phyloP scores from a whole-genome alignment of 805 yeast species.

The Hanseniaspora pseudoguilliermondii region DNA sequence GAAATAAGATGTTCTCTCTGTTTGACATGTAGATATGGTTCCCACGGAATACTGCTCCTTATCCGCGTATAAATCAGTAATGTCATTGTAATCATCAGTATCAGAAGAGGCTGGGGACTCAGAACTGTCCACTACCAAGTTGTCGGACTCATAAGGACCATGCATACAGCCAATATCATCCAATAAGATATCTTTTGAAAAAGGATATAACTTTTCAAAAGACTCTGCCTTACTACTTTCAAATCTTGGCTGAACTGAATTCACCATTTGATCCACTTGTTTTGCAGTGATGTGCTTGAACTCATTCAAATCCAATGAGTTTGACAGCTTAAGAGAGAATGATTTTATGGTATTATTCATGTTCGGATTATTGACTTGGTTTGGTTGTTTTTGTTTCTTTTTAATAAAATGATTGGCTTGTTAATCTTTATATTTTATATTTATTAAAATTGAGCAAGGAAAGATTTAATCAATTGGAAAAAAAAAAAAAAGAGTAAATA shows the following conservation, averaged over 20 bases:
- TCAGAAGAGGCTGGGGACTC: neutral
- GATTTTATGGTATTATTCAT: neutral
- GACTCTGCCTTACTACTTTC: neutral
- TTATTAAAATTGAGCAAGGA: no score
- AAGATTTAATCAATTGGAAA: no score
- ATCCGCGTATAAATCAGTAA: neutral
- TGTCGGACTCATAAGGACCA: conserved; percentile 4
- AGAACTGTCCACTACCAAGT: neutral
- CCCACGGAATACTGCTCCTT: neutral
- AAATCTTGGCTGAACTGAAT: neutral
- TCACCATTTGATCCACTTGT: neutral
- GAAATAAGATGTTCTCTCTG: neutral
- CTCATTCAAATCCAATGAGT: conserved; percentile 1
- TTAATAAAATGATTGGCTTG: neutral
- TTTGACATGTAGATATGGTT: neutral
- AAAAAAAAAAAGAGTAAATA: no score
- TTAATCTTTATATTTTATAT: neutral
- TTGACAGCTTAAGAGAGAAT: neutral
- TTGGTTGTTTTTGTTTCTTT: neutral
- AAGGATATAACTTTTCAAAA: neutral
- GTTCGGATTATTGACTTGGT: neutral
- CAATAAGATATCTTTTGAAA: neutral
- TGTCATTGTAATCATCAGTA: neutral
- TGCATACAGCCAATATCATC: conserved; percentile 1
- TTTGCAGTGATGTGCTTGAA: neutral